Evolutionary conservation across 2,329 filamentous ascomycete genomes (phyloP).

Genomic region (Furcasterigmium sp.): DNA sequence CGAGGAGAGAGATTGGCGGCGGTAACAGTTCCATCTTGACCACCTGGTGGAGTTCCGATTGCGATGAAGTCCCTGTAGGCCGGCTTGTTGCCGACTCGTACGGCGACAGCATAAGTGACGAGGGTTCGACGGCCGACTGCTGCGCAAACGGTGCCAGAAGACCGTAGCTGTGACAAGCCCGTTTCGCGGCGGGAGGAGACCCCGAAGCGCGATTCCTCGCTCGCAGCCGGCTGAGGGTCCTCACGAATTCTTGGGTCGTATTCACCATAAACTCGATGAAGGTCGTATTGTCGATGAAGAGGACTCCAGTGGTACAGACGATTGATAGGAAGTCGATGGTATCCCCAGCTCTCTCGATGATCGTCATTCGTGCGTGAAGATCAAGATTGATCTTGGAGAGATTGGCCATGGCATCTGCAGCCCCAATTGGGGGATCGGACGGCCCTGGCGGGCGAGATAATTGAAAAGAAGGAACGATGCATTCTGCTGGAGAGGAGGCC

Average conservation of each 20-base stretch:
- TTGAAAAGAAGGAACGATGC: too few species aligned
- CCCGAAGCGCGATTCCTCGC: neutral
- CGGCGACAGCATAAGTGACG: neutral
- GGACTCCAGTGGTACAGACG: neutral
- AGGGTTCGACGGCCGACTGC: neutral
- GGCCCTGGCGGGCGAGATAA: too few species aligned
- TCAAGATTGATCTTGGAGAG: constrained; percentile 2
- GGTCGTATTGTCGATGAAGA: neutral
- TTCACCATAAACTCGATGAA: neutral
- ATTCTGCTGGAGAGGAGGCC: neutral
- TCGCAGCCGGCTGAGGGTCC: neutral
- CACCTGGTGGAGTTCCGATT: neutral
- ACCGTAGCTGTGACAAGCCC: neutral
- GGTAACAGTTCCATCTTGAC: neutral
- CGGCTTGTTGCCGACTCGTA: neutral
- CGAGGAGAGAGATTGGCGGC: neutral
- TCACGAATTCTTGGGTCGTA: neutral
- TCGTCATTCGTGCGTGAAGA: neutral
- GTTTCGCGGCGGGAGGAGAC: neutral
- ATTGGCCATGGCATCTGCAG: neutral
- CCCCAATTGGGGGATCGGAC: neutral
- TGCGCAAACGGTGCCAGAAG: neutral
- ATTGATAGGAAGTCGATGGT: neutral
- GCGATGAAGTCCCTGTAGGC: neutral
- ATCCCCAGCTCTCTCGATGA: neutral